phyloP scores from a whole-genome alignment of 768 basidiomycete species.

The Ramaria rubella region DNA sequence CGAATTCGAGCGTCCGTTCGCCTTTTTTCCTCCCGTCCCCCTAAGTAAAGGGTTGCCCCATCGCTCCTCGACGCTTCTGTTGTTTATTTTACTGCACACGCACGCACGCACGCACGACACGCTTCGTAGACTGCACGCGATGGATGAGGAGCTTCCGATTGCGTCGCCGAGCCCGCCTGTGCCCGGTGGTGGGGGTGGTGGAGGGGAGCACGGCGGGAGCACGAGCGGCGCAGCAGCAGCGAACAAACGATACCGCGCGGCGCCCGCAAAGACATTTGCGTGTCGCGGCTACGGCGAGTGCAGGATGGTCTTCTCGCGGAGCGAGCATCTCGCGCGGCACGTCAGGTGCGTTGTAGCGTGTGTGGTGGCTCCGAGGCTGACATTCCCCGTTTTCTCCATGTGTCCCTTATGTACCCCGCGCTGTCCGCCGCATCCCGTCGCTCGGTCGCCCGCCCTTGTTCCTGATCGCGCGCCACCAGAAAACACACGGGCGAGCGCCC shows the following conservation, averaged over 20 bases:
- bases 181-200: neutral
- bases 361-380: neutral
- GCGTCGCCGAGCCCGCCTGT: neutral
- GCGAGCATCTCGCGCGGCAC: conserved; percentile 93
- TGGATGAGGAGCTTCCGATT: conserved; percentile 1
- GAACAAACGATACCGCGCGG: conserved; percentile 68
- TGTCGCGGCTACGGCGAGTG: conserved; percentile 94
- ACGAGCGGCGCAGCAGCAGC: neutral
- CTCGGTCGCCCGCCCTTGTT: neutral
- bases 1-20: neutral
- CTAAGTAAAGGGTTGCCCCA: neutral
- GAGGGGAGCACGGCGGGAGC: neutral
- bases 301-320: conserved; percentile 92
- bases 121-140: neutral
- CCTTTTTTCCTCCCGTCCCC: neutral
- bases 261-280: conserved; percentile 90
- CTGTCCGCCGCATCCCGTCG: neutral
- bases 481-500: conserved; percentile 98
- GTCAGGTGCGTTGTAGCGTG: conserved; percentile 53
- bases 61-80: neutral
- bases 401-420: conserved; percentile 16
- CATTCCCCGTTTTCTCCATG: conserved; percentile 12
- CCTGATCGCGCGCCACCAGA: conserved; percentile 17
- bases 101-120: neutral
- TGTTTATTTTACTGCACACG: neutral